Evolutionary conservation across 1,284 basidiomycete genomes (phyloP).

Genomic region (Sporisorium scitamineum): DNA sequence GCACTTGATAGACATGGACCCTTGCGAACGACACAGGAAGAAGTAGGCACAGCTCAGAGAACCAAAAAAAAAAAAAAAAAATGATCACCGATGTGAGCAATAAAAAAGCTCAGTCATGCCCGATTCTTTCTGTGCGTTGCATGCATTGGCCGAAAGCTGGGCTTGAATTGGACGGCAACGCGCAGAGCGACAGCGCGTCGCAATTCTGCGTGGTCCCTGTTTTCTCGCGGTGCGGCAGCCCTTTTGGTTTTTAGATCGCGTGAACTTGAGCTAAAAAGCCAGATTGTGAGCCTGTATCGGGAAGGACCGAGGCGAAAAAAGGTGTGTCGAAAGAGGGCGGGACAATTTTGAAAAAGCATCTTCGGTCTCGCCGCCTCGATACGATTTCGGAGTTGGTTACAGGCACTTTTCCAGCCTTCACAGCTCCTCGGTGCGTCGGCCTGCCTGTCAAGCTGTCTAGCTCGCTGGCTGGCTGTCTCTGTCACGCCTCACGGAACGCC

Average conservation of each 20-base stretch:
- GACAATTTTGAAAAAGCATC: background rate
- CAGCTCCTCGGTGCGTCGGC: background rate
- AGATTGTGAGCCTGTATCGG: background rate
- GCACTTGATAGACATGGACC: background rate
- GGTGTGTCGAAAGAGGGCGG: background rate
- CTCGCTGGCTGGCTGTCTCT: background rate
- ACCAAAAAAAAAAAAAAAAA: background rate
- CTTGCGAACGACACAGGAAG: background rate
- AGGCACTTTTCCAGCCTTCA: conserved; percentile 2
- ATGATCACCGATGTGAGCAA: background rate
- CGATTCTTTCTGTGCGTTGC: no score
- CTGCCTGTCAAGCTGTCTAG: background rate
- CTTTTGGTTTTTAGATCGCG: background rate
- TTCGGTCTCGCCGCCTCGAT: background rate
- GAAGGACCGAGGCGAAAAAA: background rate
- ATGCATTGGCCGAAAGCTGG: no score
- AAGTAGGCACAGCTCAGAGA: background rate
- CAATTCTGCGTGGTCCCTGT: no score
- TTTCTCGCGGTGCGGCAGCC: background rate
- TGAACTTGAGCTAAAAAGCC: background rate
- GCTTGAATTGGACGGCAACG: background rate
- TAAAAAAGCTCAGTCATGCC: background rate
- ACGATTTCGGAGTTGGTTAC: background rate
- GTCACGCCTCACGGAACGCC: conserved; percentile 5
- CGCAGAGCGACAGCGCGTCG: background rate